Evolutionary conservation across 371 early-diverging fungal species (phyloP).

Genomic region (Catenaria anguillulae): DNA sequence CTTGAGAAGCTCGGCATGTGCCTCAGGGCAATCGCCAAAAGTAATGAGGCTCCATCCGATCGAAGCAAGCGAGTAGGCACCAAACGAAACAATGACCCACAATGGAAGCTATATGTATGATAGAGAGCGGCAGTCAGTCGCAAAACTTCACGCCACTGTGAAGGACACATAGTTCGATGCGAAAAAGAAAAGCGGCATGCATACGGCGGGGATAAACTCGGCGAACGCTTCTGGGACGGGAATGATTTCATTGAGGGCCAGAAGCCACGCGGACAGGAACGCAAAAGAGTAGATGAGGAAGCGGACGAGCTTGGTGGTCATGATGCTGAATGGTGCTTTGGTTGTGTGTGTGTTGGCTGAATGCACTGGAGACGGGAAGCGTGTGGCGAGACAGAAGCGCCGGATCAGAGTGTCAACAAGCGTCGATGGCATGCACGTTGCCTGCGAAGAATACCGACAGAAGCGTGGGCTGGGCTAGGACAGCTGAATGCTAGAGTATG

Average conservation of each 20-base stretch:
- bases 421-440: too few species aligned
- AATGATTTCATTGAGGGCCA: background rate
- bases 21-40: slow-evolving; percentile 28
- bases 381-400: too few species aligned
- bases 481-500: too few species aligned
- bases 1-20: slow-evolving; percentile 19
- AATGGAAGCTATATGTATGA: slow-evolving; percentile 24
- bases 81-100: slow-evolving; percentile 26
- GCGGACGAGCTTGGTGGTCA: background rate
- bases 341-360: too few species aligned
- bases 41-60: slow-evolving; percentile 27
- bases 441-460: too few species aligned
- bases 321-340: background rate
- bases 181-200: background rate
- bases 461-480: too few species aligned
- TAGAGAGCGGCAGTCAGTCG: too few species aligned
- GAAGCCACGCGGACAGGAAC: background rate
- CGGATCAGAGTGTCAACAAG: too few species aligned
- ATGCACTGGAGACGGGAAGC: too few species aligned
- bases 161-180: too few species aligned
- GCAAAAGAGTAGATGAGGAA: background rate
- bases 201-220: background rate
- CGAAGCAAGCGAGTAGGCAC: slow-evolving; percentile 23
- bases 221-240: background rate
- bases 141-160: too few species aligned